Evolutionary conservation across 2,329 filamentous ascomycete genomes (phyloP).

Genomic region (Penicillium italicum): DNA sequence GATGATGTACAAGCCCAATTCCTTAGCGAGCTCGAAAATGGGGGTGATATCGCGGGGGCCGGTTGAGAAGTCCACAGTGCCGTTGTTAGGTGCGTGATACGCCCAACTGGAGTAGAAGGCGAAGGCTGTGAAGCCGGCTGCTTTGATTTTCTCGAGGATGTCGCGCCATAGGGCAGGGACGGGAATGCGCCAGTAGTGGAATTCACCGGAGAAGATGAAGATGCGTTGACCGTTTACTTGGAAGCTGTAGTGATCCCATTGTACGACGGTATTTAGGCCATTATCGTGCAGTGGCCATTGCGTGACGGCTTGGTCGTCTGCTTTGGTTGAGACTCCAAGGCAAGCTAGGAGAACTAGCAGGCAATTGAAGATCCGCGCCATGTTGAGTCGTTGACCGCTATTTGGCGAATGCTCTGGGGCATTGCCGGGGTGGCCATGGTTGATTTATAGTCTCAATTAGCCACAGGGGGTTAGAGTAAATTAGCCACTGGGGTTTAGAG

Average conservation of each 20-base stretch:
- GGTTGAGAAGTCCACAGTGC: slow-evolving; percentile 50
- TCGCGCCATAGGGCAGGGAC: slow-evolving; percentile 52
- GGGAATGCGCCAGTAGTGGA: slow-evolving; percentile 53
- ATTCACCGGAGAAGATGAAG: slow-evolving; percentile 53
- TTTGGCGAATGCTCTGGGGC: not conserved
- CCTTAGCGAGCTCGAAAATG: slow-evolving; percentile 53
- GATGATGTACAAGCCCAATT: slow-evolving; percentile 55
- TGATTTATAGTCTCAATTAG: slow-evolving; percentile 1
- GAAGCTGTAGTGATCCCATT: slow-evolving; percentile 56
- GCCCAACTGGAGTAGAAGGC: slow-evolving; percentile 50
- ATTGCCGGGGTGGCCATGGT: not conserved
- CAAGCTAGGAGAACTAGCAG: slow-evolving; percentile 13
- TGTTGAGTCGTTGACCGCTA: not conserved
- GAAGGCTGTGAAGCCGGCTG: slow-evolving; percentile 49
- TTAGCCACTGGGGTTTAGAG: no score
- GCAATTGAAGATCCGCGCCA: slow-evolving; percentile 10
- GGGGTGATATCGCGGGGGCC: slow-evolving; percentile 53
- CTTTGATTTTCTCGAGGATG: slow-evolving; percentile 52
- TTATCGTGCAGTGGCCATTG: slow-evolving; percentile 51
- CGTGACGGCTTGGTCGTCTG: slow-evolving; percentile 7
- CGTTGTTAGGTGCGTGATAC: slow-evolving; percentile 47
- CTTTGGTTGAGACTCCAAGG: slow-evolving; percentile 3
- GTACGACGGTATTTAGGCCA: slow-evolving; percentile 44
- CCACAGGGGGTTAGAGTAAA: not conserved
- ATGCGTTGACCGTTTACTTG: slow-evolving; percentile 50